A percentile compares a stretch with the other conserved stretches of the same genome.
phyloP scores from a whole-genome alignment of 2,329 filamentous ascomycete genomes.

The Botrytis pseudocinerea region DNA sequence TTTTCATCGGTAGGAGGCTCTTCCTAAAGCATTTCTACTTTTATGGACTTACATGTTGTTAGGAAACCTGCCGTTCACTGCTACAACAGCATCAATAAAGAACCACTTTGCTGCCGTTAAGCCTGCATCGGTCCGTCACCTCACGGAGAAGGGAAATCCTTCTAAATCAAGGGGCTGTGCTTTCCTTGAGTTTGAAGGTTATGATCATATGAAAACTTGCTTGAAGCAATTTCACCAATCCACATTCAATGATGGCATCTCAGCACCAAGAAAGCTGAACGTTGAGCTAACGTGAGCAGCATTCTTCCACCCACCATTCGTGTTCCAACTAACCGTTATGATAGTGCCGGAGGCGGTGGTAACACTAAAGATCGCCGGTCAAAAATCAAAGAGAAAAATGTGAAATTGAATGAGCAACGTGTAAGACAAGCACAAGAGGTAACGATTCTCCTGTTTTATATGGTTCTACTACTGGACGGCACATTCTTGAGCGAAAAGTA shows the following conservation, averaged over 20 bases:
- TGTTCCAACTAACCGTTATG: constrained; percentile 9
- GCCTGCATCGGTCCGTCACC: constrained; percentile 70
- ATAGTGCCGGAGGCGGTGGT: constrained; percentile 78
- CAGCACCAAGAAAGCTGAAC: constrained; percentile 74
- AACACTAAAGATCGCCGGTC: constrained; percentile 70
- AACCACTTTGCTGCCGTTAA: constrained; percentile 77
- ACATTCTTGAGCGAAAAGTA: not conserved
- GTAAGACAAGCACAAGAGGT: constrained; percentile 34
- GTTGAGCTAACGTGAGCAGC: constrained; percentile 79
- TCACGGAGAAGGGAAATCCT: constrained; percentile 64
- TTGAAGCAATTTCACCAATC: constrained; percentile 89
- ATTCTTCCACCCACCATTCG: constrained; percentile 14
- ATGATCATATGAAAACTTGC: constrained; percentile 89
- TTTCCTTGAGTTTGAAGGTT: constrained; percentile 86
- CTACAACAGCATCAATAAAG: constrained; percentile 67
- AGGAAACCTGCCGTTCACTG: constrained; percentile 87
- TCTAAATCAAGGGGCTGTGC: constrained; percentile 73
- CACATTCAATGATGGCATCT: constrained; percentile 61
- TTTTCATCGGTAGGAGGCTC: constrained; percentile 65
- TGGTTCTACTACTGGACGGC: not conserved
- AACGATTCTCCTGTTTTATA: not conserved
- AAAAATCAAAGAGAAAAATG: constrained; percentile 84
- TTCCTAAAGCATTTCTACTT: not conserved
- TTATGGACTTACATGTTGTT: constrained; percentile 22
- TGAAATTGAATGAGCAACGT: constrained; percentile 68